phyloP scores from a whole-genome alignment of 805 yeast genomes.

The Metschnikowia henanensis region DNA sequence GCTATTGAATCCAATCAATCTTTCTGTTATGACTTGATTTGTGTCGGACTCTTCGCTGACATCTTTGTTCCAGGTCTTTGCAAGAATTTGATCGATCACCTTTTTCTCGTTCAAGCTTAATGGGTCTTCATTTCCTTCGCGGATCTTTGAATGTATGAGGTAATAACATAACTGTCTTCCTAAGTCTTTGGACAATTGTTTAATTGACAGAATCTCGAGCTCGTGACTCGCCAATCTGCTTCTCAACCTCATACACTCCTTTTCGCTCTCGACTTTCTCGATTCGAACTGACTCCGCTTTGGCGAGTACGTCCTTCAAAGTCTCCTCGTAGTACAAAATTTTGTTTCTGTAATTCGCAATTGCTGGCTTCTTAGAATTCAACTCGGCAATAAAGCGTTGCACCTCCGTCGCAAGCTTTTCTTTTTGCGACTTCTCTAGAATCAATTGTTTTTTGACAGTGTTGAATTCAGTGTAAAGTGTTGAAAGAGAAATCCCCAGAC shows the following conservation, averaged over 20 bases:
- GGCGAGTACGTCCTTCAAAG: constrained; percentile 50
- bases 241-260: constrained; percentile 35
- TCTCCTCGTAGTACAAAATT: constrained; percentile 55
- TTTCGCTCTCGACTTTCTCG: constrained; percentile 48
- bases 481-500: constrained; percentile 58
- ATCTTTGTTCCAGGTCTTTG: constrained; percentile 31
- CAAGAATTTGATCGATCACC: constrained; percentile 58
- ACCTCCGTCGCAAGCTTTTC: constrained; percentile 69
- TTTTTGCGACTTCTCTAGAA: constrained; percentile 70
- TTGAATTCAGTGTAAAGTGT: constrained; percentile 65
- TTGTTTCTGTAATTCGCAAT: constrained; percentile 64
- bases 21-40: constrained; percentile 65
- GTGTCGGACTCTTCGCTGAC: constrained; percentile 56
- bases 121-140: constrained; percentile 57
- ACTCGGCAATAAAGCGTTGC: constrained; percentile 68
- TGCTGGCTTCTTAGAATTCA: constrained; percentile 77
- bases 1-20: constrained; percentile 69
- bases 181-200: constrained; percentile 65
- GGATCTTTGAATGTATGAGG: constrained; percentile 62
- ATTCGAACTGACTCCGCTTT: constrained; percentile 51
- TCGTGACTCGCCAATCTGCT: constrained; percentile 41
- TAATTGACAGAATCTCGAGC: constrained; percentile 47
- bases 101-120: constrained; percentile 62
- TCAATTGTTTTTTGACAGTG: constrained; percentile 61
- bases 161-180: constrained; percentile 81